Percentiles rank a stretch among this genome's conserved stretches.
Evolutionary conservation across 139 green algal species (phyloP).

Genomic region (Chlorella vulgaris): DNA sequence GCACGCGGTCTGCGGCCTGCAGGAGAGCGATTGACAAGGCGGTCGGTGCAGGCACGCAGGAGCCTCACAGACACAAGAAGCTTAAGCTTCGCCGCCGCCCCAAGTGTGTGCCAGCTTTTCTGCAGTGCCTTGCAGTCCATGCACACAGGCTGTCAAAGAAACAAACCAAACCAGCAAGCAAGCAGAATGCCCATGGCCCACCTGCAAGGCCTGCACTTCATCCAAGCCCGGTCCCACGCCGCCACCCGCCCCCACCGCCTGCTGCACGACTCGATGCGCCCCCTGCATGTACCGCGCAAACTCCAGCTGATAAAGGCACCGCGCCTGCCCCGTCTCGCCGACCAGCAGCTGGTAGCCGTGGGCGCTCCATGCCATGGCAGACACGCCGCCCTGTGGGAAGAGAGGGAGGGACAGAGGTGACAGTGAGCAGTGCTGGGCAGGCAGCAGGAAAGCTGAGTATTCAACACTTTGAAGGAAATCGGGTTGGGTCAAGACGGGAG

Average conservation of each 20-base stretch:
- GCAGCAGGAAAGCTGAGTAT: too few species aligned
- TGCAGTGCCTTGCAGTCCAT: too few species aligned
- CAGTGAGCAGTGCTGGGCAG: not conserved
- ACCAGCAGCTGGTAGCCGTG: slow-evolving; percentile 69
- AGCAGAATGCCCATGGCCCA: slow-evolving; percentile 11
- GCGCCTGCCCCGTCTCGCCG: slow-evolving; percentile 36
- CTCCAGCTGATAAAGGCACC: slow-evolving; percentile 18
- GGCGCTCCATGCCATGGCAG: slow-evolving; percentile 63
- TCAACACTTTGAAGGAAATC: too few species aligned
- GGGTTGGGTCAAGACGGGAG: too few species aligned
- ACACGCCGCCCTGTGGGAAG: slow-evolving; percentile 55
- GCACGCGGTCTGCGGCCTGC: slow-evolving; percentile 81
- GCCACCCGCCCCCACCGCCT: not conserved
- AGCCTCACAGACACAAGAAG: too few species aligned
- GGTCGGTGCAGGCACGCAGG: too few species aligned
- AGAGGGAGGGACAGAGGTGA: not conserved
- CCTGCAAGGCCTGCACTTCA: slow-evolving; percentile 77
- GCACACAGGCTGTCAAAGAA: too few species aligned
- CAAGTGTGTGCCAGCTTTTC: too few species aligned
- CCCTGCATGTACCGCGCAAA: slow-evolving; percentile 23
- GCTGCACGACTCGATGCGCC: slow-evolving; percentile 15
- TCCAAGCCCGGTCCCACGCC: slow-evolving; percentile 34
- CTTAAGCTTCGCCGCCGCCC: too few species aligned
- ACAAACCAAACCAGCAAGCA: too few species aligned
- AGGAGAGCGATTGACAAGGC: not conserved